A percentile compares a stretch with the other conserved stretches of the same genome.
Evolutionary conservation across 2,329 filamentous ascomycete genomes (phyloP).

Genomic region (Colletotrichum plurivorum): DNA sequence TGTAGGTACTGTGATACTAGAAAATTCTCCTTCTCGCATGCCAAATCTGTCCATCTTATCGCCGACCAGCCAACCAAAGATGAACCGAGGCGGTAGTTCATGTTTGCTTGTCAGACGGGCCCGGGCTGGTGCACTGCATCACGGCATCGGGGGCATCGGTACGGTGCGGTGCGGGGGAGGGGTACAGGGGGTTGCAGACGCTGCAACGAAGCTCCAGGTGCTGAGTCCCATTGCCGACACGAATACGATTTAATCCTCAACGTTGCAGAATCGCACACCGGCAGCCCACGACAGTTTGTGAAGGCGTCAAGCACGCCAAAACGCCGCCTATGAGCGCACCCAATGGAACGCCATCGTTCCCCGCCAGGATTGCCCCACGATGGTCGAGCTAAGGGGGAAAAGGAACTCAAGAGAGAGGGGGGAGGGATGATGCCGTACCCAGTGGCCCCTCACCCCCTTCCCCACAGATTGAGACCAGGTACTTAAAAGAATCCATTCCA

Average conservation of each 20-base stretch:
- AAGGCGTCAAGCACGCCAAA: not conserved
- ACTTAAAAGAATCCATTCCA: slow-evolving; percentile 13
- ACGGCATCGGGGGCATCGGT: not conserved
- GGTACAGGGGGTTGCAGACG: not conserved
- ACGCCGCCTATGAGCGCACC: not conserved
- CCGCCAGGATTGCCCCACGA: not conserved
- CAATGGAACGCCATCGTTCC: slow-evolving; percentile 15
- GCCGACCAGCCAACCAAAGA: slow-evolving; percentile 11
- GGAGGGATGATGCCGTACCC: not conserved
- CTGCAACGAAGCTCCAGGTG: not conserved
- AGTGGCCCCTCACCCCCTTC: not conserved
- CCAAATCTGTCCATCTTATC: not conserved
- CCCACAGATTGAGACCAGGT: not conserved
- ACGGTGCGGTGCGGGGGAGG: not conserved
- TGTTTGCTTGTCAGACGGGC: not conserved
- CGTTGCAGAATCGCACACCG: too few relatives aligned
- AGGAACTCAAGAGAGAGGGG: too few relatives aligned
- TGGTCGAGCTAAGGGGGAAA: too few relatives aligned
- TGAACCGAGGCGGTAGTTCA: not conserved
- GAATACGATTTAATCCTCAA: slow-evolving; percentile 7
- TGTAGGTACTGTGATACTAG: not conserved
- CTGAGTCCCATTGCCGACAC: not conserved
- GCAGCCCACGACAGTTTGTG: too few relatives aligned
- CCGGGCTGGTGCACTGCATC: not conserved
- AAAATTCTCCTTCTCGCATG: not conserved